Evolutionary conservation across 1,284 basidiomycete species (phyloP), one percentile per base, ranked within the genome.

Genomic region (Cerioporus squamosus): DNA sequence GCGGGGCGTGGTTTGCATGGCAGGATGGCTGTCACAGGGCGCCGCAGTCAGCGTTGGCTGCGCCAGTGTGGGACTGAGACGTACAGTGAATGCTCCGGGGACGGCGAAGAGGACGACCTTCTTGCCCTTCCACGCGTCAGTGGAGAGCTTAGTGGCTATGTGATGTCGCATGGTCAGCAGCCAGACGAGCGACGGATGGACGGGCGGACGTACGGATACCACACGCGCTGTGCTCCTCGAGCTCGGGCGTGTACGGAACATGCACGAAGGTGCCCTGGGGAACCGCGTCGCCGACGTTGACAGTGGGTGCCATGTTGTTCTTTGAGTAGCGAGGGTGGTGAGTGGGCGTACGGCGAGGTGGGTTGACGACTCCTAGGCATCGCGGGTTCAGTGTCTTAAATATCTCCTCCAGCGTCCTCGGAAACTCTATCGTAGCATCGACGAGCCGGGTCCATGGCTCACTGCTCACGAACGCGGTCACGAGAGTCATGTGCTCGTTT

Each of bases 21-120:
- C 88, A 91, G 24, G 88, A 89, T 8, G 88, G 88, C 88, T 91
- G 55, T 44, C 8, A 7, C 17, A 12, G 33, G 33, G 10, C 12
- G 14, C 33, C 33, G 14, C 33, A 36, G 33, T 36, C 33, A 36
- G 33, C n/a, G n/a, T n/a, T n/a, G n/a, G n/a, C 33, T 36, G 33
- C 33, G 33, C 8, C 33, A 36, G 8, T 36, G 33, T 36, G 12
- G 33, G 33, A 10, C 33, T 36, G 7, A 10, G 54, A 74, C 85
- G 66, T 64, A 90, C 89, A 12, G 89, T 91, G 77, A 92, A 91
- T 24, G 90, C 90, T 55, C 91, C 90, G 29, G 91, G 91, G 44
- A 93, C 87, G 59, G 90, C 79, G 72, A 93, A 82, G 61, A 93
- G 74, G 49, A 94, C 87, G 53, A 93, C 87, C 75, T 91, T 93